Evolutionary conservation across 2,329 filamentous ascomycete genomes (phyloP).

Genomic region (Pestalotiopsis sp.): DNA sequence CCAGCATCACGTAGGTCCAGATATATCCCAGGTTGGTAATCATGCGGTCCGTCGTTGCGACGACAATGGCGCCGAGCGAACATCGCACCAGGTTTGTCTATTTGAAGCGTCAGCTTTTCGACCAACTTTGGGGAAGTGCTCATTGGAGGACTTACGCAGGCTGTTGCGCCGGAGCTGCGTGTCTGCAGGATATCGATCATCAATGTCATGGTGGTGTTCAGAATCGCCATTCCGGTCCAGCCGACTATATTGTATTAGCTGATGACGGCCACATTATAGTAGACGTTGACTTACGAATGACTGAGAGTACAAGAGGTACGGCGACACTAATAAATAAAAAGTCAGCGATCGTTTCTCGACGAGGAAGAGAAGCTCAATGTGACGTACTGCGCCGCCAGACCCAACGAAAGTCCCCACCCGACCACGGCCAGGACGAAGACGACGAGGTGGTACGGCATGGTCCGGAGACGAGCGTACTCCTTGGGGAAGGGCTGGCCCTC

Average conservation of each 20-base stretch:
- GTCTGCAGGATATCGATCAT: slow-evolving; percentile 34
- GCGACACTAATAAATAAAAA: slow-evolving; percentile 19
- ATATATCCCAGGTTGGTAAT: slow-evolving; percentile 20
- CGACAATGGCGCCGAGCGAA: slow-evolving; percentile 28
- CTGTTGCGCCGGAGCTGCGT: slow-evolving; percentile 31
- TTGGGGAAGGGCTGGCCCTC: slow-evolving; percentile 25
- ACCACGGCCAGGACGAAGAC: slow-evolving; percentile 26
- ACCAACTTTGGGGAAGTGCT: neutral
- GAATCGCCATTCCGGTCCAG: slow-evolving; percentile 32
- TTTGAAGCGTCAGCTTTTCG: too few species aligned
- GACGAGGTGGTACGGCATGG: slow-evolving; percentile 26
- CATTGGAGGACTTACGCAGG: slow-evolving; percentile 23
- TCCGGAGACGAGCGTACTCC: slow-evolving; percentile 28
- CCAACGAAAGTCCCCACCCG: slow-evolving; percentile 32
- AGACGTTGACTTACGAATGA: slow-evolving; percentile 21
- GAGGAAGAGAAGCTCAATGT: neutral
- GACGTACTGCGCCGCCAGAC: slow-evolving; percentile 17
- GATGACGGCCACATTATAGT: too few species aligned
- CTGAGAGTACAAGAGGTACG: slow-evolving; percentile 26
- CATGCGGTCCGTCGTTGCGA: slow-evolving; percentile 30
- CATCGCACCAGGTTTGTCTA: slow-evolving; percentile 34
- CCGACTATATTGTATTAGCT: slow-evolving; percentile 23
- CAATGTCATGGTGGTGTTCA: slow-evolving; percentile 35
- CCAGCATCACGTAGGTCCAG: slow-evolving; percentile 26
- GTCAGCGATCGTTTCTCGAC: neutral